Conservation (phyloP, 2,329 filamentous ascomycete genomes). For the Cladosporium sp. region DNA sequence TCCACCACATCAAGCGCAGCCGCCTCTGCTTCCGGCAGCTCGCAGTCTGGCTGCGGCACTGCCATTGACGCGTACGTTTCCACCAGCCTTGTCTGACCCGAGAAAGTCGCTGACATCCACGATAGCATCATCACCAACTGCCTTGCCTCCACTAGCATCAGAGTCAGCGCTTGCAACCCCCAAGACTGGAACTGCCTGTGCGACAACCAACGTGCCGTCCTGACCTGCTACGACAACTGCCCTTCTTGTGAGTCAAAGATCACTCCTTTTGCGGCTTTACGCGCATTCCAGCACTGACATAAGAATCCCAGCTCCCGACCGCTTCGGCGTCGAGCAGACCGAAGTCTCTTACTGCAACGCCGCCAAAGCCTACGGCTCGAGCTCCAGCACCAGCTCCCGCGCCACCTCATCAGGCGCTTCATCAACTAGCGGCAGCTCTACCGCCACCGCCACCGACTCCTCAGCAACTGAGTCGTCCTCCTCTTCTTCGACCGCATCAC, state of each 20-base stretch:
- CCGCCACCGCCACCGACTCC: conserved; percentile 8
- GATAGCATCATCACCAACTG: conserved; percentile 51
- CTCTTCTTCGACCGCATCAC: background rate
- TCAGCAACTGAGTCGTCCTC: conserved; percentile 2
- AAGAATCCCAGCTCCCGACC: conserved; percentile 28
- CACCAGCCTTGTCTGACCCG: background rate
- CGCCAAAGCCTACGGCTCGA: conserved; percentile 27
- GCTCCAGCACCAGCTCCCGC: background rate
- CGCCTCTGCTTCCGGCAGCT: conserved; percentile 30
- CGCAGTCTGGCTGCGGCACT: conserved; percentile 29
- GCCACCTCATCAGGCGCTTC: background rate
- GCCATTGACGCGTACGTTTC: conserved; percentile 35
- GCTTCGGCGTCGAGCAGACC: conserved; percentile 32
- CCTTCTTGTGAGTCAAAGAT: conserved; percentile 33
- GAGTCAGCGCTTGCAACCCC: conserved; percentile 40
- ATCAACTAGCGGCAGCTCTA: background rate
- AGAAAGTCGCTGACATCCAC: conserved; percentile 1
- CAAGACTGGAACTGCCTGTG: conserved; percentile 58
- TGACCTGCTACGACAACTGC: conserved; percentile 60
- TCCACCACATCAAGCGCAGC: conserved; percentile 28
- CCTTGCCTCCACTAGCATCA: conserved; percentile 37
- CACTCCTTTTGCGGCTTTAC: background rate
- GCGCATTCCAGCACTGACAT: background rate
- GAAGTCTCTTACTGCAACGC: conserved; percentile 33
- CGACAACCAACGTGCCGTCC: conserved; percentile 43